phyloP scores from a whole-genome alignment of 345 rosid genomes.

The Arabidopsis thaliana region TAIR10.1 NC_003071.7:18923501-18924000 shows the following conservation, averaged over 20 bases:
- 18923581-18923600: neutral
- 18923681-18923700: neutral
- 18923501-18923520: neutral
- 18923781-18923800: constrained; percentile 74
- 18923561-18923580: constrained; percentile 15
- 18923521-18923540: neutral
- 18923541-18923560: constrained; percentile 2
- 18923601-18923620: constrained; percentile 5
- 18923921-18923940: constrained; percentile 54
- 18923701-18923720: constrained; percentile 6
- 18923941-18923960: constrained; percentile 63
- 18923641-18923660: constrained; percentile 20
- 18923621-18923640: constrained; percentile 22
- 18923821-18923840: constrained; percentile 76
- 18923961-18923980: constrained; percentile 74
- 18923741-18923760: neutral
- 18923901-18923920: constrained; percentile 85
- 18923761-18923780: constrained; percentile 56
- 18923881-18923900: constrained; percentile 81
- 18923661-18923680: neutral
- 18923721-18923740: neutral
- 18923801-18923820: constrained; percentile 71
- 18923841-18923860: constrained; percentile 77
- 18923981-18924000: constrained; percentile 73
- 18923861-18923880: constrained; percentile 65